Evolutionary conservation across 495 filamentous ascomycete species (phyloP).

Genomic region (Antarctomyces pellizariae): DNA sequence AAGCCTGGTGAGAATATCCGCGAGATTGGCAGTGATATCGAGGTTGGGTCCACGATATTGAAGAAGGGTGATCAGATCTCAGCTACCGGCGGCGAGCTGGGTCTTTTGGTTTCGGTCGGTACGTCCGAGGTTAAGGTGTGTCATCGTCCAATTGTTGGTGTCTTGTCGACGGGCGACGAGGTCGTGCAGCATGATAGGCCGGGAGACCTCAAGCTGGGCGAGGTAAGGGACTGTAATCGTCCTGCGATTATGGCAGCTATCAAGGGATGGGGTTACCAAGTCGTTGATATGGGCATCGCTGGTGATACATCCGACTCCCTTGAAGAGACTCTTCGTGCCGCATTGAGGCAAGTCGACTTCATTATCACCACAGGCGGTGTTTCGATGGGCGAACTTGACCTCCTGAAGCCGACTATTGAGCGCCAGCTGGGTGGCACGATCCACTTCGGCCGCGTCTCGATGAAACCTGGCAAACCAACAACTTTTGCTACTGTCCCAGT

Average conservation of each 20-base stretch:
- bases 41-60: constrained; percentile 41
- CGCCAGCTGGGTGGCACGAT: constrained; percentile 75
- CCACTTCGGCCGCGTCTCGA: constrained; percentile 86
- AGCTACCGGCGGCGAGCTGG: constrained; percentile 72
- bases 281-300: constrained; percentile 70
- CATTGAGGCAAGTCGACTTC: constrained; percentile 51
- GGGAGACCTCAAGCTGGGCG: constrained; percentile 40
- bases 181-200: constrained; percentile 55
- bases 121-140: constrained; percentile 49
- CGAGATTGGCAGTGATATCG: constrained; percentile 76
- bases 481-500: constrained; percentile 78
- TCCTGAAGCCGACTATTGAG: constrained; percentile 94
- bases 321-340: constrained; percentile 49
- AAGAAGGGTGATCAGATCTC: constrained; percentile 55
- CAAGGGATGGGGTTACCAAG: constrained; percentile 50
- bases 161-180: constrained; percentile 89
- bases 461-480: constrained; percentile 96
- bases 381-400: constrained; percentile 93
- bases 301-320: constrained; percentile 56
- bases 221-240: constrained; percentile 84
- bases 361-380: constrained; percentile 88
- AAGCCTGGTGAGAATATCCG: constrained; percentile 67
- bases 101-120: constrained; percentile 69
- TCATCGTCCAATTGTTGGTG: constrained; percentile 54
- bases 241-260: constrained; percentile 64